phyloP scores from a whole-genome alignment of 768 basidiomycete genomes.

The Galerina sulciceps region DNA sequence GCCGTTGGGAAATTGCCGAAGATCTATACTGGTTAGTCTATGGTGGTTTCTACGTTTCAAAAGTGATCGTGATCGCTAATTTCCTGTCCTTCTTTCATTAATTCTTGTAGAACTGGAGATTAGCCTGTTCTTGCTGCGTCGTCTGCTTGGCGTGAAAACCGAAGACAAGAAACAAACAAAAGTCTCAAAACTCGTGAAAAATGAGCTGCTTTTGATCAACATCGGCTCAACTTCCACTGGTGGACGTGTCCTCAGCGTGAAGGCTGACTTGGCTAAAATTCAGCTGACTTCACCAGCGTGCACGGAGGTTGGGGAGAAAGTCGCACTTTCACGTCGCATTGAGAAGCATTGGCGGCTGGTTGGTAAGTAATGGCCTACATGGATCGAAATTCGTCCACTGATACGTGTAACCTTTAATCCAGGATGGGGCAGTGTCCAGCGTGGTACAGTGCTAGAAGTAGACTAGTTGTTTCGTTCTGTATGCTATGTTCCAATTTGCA shows the following conservation, averaged over 20 bases:
- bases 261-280: slow-evolving; percentile 94
- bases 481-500: not conserved
- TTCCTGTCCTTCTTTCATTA: not conserved
- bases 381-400: not conserved
- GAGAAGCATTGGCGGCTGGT: slow-evolving; percentile 99
- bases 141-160: slow-evolving; percentile 96
- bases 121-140: slow-evolving; percentile 91
- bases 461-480: slow-evolving; percentile 44
- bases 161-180: slow-evolving; percentile 99
- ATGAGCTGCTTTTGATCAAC: slow-evolving; percentile 94
- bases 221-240: slow-evolving; percentile 98
- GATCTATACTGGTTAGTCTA: slow-evolving; percentile 80
- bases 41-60: not conserved
- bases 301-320: slow-evolving; percentile 97
- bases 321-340: slow-evolving; percentile 90
- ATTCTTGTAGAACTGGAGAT: slow-evolving; percentile 77
- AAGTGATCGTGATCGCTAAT: not conserved
- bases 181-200: slow-evolving; percentile 88
- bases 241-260: slow-evolving; percentile 91
- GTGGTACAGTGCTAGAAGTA: slow-evolving; percentile 82
- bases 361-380: slow-evolving; percentile 53
- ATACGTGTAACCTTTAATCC: not conserved
- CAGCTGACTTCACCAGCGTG: slow-evolving; percentile 94
- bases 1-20: slow-evolving; percentile 93
- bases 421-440: slow-evolving; percentile 82